phyloP scores from a whole-genome alignment of 2,329 filamentous ascomycete genomes.

The Aureobasidium sp. region DNA sequence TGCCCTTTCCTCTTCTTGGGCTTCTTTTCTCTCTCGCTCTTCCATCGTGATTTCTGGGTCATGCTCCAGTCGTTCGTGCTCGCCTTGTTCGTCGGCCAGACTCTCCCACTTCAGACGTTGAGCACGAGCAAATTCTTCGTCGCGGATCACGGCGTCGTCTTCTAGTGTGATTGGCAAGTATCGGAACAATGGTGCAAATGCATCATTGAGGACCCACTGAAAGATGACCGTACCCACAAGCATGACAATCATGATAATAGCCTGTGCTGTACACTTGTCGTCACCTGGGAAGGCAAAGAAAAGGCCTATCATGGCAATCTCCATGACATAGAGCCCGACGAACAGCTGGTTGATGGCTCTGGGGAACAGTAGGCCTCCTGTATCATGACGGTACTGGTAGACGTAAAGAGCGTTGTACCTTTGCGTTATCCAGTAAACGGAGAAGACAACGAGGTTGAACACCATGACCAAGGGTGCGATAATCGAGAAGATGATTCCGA shows the following conservation, averaged over 20 bases:
- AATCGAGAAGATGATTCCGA: slow-evolving; percentile 77
- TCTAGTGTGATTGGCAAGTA: slow-evolving; percentile 93
- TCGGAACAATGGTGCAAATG: slow-evolving; percentile 77
- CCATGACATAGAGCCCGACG: slow-evolving; percentile 90
- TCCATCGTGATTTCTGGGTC: slow-evolving; percentile 31
- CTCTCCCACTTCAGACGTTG: slow-evolving; percentile 36
- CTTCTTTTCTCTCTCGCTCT: slow-evolving; percentile 32
- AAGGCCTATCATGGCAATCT: slow-evolving; percentile 78
- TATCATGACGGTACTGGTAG: slow-evolving; percentile 81
- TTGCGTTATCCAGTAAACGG: slow-evolving; percentile 86
- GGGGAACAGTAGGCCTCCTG: slow-evolving; percentile 85
- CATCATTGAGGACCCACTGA: slow-evolving; percentile 71
- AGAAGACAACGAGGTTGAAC: slow-evolving; percentile 90
- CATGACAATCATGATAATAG: slow-evolving; percentile 74
- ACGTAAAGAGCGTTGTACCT: slow-evolving; percentile 97
- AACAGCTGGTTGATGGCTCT: slow-evolving; percentile 96
- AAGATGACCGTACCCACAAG: slow-evolving; percentile 65
- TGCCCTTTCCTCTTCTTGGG: slow-evolving; percentile 25
- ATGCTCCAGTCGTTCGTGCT: slow-evolving; percentile 19
- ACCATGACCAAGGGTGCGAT: slow-evolving; percentile 85
- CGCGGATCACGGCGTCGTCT: slow-evolving; percentile 86
- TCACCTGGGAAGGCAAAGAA: slow-evolving; percentile 67
- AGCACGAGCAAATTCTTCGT: slow-evolving; percentile 77
- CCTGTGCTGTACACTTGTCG: slow-evolving; percentile 64
- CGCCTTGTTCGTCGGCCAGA: slow-evolving; percentile 35